Base-by-base conservation (phyloP, 495 filamentous ascomycete genomes). In the Niebla homalea region DNA sequence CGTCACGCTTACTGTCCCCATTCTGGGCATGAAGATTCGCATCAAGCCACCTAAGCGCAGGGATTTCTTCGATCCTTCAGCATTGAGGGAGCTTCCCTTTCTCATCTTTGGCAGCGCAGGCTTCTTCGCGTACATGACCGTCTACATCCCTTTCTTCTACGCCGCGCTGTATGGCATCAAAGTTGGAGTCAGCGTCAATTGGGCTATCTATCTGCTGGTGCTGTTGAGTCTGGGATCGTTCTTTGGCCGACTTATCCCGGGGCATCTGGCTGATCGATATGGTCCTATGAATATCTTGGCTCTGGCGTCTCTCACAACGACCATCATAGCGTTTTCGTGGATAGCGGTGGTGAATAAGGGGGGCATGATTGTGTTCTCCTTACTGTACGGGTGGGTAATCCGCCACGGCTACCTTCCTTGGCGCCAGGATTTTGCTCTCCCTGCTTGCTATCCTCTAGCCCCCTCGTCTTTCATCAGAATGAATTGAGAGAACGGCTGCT, bases 61-160 rank as follows among this genome's bases (percentile, higher is more conserved):
- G 20, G 60, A 55, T 4, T 29, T 76, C 6, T 52, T 72, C 18
- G 66, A 74, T 41, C 29, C 29, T 32, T 64, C 64, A 15, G 71
- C 72, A 6, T 69, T 72, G 60, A 70, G 67, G 45, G 72, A 76
- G 20, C 61, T 59, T 0, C 49, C 60, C 3, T 74, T 60, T 50
- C 56, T 58, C 4, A 26, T 73, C 3, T 74, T 74, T 49, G 54
- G 46, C 47, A 43, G 64, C 5, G 70, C 59, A 23, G 60, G 70
- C 63, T 75, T 77, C 59, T 43, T 79, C 48, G 72, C 69, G 3
- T 80, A 86, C 72, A 64, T 85, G 56, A 81, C 81, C 3, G 74
- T 87, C 49, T 85, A 85, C 62, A 75, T 80, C 64, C 73, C 81
- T 32, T 79, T 87, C 55, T 84, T 83, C 63, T 90, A 85, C 58